Evolutionary conservation across 306 rosid species (phyloP).

Genomic region (Vigna radiata): DNA sequence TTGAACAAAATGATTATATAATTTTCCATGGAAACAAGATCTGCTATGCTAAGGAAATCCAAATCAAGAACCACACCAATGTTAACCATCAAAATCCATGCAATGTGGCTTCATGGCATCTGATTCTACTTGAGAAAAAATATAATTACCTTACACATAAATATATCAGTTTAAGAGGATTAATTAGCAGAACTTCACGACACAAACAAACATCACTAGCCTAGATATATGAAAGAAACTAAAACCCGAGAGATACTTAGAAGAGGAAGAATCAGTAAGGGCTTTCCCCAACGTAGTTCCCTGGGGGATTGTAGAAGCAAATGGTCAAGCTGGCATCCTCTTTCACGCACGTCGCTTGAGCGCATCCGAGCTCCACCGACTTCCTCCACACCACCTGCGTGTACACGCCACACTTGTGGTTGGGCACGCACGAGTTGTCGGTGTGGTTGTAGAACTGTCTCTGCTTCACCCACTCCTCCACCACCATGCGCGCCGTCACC

Average conservation of each 20-base stretch:
- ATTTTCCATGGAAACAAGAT: not conserved
- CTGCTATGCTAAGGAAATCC: slow-evolving; percentile 1
- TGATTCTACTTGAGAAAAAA: not conserved
- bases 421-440: slow-evolving; percentile 60
- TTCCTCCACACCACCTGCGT: slow-evolving; percentile 91
- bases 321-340: slow-evolving; percentile 59
- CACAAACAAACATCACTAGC: not conserved
- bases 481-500: slow-evolving; percentile 64
- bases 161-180: no score
- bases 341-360: slow-evolving; percentile 61
- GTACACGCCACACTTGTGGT: slow-evolving; percentile 72
- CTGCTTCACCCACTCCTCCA: slow-evolving; percentile 83
- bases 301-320: slow-evolving; percentile 82
- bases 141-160: no score
- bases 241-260: not conserved
- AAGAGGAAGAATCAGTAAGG: slow-evolving; percentile 52
- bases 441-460: slow-evolving; percentile 67
- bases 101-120: not conserved
- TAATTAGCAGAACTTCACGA: not conserved
- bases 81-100: not conserved
- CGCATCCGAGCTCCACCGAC: slow-evolving; percentile 67
- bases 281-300: slow-evolving; percentile 67
- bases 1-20: not conserved
- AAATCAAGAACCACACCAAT: not conserved
- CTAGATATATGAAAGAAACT: no score